These are phyloP conservation scores for Gossypium turneri DNA, from an alignment of 345 rosid species.

Conservation along the genomic window DNA sequence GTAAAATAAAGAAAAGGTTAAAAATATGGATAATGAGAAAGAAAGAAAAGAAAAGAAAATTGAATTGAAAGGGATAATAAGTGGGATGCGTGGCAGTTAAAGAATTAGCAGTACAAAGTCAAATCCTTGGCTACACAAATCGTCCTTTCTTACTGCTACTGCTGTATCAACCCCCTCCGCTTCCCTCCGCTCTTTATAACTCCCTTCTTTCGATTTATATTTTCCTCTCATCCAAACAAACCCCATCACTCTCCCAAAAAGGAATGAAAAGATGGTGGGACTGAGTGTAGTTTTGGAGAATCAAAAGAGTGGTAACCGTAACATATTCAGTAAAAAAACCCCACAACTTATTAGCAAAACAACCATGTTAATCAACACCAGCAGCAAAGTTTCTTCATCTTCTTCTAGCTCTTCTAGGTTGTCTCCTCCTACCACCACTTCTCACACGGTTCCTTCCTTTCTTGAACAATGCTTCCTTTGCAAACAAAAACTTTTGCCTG, in stretches of 20 bases:
- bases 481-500: slow-evolving; percentile 54
- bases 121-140: slow-evolving; percentile 43
- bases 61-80: slow-evolving; percentile 17
- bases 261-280: slow-evolving; percentile 56
- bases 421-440: neutral
- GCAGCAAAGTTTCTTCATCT: neutral
- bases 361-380: slow-evolving; percentile 25
- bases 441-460: slow-evolving; percentile 26
- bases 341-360: slow-evolving; percentile 60
- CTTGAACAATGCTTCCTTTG: slow-evolving; percentile 76
- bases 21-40: neutral
- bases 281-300: slow-evolving; percentile 70
- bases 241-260: neutral
- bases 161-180: neutral
- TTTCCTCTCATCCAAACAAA: slow-evolving; percentile 10
- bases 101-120: slow-evolving; percentile 39
- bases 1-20: neutral
- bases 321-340: slow-evolving; percentile 26
- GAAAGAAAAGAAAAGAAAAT: slow-evolving; percentile 20
- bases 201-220: slow-evolving; percentile 13
- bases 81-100: slow-evolving; percentile 57
- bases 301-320: slow-evolving; percentile 18
- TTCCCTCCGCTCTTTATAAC: slow-evolving; percentile 7
- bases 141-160: slow-evolving; percentile 41
- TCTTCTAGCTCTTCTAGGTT: neutral